Percentiles rank a stretch among this genome's conserved stretches.
Evolutionary conservation across 129 eudicot genomes (phyloP).

Genomic region (Saussurea involucrata): DNA sequence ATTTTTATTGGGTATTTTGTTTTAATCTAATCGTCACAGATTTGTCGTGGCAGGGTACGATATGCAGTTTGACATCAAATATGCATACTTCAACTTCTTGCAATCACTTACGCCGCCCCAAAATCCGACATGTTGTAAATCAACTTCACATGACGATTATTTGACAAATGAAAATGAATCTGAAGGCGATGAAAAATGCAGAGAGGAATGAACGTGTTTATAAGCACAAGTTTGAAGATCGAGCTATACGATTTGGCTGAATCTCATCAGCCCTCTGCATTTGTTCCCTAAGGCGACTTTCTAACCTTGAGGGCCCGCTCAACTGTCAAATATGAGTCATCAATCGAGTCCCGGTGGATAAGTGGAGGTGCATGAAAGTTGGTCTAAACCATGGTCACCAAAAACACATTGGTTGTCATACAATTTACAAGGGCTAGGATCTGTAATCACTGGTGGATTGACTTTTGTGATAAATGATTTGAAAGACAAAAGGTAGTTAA

Average conservation of each 20-base stretch:
- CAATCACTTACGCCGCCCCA: conserved; percentile 46
- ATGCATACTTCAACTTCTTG: conserved; percentile 93
- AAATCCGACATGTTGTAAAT: not conserved
- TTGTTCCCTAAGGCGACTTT: no score
- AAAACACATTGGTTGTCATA: not conserved
- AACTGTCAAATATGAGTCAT: not conserved
- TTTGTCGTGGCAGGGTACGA: conserved; percentile 79
- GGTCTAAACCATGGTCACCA: not conserved
- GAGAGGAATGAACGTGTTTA: not conserved
- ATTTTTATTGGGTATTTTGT: not conserved
- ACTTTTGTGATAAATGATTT: not conserved
- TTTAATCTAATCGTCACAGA: not conserved
- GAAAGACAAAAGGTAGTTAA: not conserved
- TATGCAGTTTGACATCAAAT: conserved; percentile 91
- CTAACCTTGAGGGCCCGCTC: not conserved
- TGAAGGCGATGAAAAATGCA: not conserved
- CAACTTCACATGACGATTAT: not conserved
- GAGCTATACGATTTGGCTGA: not conserved
- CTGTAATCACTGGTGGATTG: not conserved
- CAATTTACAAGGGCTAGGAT: not conserved
- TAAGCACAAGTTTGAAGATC: no score
- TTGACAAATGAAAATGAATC: not conserved
- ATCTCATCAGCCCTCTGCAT: no score
- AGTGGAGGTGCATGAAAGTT: not conserved
- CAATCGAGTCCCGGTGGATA: not conserved